phyloP scores from a whole-genome alignment of 805 yeast species.

The Candida boidinii region DNA sequence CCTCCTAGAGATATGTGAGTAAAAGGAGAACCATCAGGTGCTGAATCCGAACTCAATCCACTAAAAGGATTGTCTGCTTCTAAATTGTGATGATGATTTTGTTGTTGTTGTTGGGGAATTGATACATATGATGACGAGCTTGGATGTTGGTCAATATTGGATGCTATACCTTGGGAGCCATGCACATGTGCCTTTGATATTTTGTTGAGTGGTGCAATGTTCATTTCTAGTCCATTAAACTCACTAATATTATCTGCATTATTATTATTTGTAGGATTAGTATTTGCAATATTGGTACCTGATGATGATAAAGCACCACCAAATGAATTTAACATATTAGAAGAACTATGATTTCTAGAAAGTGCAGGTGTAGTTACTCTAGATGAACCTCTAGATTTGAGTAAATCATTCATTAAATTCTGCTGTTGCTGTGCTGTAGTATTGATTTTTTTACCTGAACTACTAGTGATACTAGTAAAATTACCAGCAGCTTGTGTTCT shows the following conservation, averaged over 20 bases:
- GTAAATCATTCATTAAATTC: constrained; percentile 15
- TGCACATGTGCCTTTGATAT: too few species aligned
- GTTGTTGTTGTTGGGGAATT: too few species aligned
- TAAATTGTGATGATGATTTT: constrained; percentile 1
- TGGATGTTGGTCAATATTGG: background rate
- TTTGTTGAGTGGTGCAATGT: too few species aligned
- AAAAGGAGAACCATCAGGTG: too few species aligned
- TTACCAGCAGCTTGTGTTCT: too few species aligned
- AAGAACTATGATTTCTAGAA: constrained; percentile 29
- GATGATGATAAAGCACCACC: constrained; percentile 2
- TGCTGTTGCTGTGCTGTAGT: constrained; percentile 9
- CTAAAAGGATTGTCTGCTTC: too few species aligned
- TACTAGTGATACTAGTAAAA: too few species aligned
- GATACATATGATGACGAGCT: too few species aligned
- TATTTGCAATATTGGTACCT: background rate
- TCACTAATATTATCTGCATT: background rate
- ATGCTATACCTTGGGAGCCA: too few species aligned
- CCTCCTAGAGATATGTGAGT: too few species aligned
- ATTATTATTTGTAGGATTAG: constrained; percentile 6
- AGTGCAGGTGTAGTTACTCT: constrained; percentile 29
- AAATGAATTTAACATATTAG: constrained; percentile 14
- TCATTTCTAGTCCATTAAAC: too few species aligned
- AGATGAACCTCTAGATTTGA: constrained; percentile 25
- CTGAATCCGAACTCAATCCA: too few species aligned
- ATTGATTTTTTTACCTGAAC: background rate